Evolutionary conservation across 1,284 basidiomycete genomes (phyloP), one percentile per base, ranked within the genome.

Genomic region (Chalciporus piperatoides): DNA sequence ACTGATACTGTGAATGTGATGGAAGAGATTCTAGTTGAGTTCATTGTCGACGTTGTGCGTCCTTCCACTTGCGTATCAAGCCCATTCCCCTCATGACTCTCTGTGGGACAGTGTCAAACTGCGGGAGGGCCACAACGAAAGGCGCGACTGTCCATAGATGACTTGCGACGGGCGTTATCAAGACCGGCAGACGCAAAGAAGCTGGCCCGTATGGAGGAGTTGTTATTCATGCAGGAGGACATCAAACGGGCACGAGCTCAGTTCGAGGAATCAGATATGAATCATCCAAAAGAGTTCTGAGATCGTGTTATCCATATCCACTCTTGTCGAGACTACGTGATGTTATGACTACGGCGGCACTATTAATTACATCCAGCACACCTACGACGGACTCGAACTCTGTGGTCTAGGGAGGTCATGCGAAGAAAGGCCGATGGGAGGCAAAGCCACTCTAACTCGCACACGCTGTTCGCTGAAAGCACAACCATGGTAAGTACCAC

Each of bases 1-100:
- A 86, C 81, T 41, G 93, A 96, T 58, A 87, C 89, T 0, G 87
- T 95, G 25, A 86, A 84, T 59, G 87, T 97, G 25, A 90, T 97
- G 86, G 93, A 97, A 66, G 93, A 96, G 64, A 93, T 97, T 55
- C 73, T 95, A 36, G 82, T 95, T 40, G 91, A 95, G 65, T 95
- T 92, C 59, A 90, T 97, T 56, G 82, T 84, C 28, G 92, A 96
- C 59, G 79, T 97, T 39, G 92, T 89, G 66, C 62, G 83, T 79
- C 52, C 37, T 52, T 53, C 61, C 40, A 58, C 52, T 42, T 45
- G 30, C 45, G 45, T 32, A 14, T 32, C 30, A 32, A 32, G 40
- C 36, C 51, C 53, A 41, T 42, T 24, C 37, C 35, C 39, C 36
- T 53, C 19, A 12, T 54, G 44, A 54, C 45, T 43, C 37, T 42